phyloP scores from a whole-genome alignment of 345 rosid genomes.

The Citrus glauca region DNA sequence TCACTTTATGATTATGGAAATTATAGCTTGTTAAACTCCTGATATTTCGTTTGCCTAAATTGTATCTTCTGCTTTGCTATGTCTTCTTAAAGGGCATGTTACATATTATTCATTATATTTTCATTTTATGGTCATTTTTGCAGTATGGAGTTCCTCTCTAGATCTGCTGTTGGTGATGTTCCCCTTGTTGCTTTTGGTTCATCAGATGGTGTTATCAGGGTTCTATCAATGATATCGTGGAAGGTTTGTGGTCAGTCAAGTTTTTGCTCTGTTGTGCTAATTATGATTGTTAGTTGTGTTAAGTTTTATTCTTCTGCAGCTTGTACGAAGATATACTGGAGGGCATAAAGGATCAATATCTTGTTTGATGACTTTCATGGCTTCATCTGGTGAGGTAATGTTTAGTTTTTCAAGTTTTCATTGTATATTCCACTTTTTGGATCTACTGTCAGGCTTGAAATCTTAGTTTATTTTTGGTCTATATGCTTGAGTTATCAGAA shows the following conservation, averaged over 20 bases:
- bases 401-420: conserved; percentile 5
- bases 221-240: conserved; percentile 99
- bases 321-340: conserved; percentile 90
- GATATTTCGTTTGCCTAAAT: not conserved
- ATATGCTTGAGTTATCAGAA: not conserved
- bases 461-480: not conserved
- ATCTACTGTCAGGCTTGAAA: not conserved
- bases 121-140: conserved; percentile 15
- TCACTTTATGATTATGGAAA: not conserved
- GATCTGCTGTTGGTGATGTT: conserved; percentile 81
- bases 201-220: conserved; percentile 97
- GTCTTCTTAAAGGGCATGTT: not conserved
- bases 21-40: not conserved
- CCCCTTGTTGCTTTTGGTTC: conserved; percentile 98
- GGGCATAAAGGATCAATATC: conserved; percentile 95
- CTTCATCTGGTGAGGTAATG: conserved; percentile 94
- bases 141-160: conserved; percentile 93
- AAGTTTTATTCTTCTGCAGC: conserved; percentile 50
- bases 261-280: conserved; percentile 10
- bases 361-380: conserved; percentile 97
- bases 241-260: conserved; percentile 52
- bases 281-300: conserved; percentile 11
- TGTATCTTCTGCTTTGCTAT: not conserved
- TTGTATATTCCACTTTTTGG: no score
- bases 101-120: not conserved